Percentiles rank a stretch among this genome's conserved stretches.
Evolutionary conservation across 2,329 filamentous ascomycete species (phyloP).

Genomic region (Diaporthe citriasiana): DNA sequence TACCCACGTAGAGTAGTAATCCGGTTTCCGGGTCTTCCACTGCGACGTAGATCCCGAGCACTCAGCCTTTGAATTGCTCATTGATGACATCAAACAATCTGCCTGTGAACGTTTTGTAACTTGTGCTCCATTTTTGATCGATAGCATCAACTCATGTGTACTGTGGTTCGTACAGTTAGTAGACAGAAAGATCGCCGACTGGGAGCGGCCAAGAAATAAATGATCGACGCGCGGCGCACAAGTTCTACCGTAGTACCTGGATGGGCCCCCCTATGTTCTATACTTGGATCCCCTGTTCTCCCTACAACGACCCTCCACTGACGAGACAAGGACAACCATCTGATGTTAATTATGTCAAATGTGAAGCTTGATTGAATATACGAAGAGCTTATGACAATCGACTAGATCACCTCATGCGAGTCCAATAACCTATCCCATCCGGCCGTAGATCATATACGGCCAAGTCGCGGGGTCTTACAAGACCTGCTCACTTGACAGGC

Average conservation of each 20-base stretch:
- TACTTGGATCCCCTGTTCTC: slow-evolving; percentile 23
- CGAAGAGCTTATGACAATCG: neutral
- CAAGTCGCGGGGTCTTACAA: neutral
- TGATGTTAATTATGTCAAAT: neutral
- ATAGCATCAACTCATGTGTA: neutral
- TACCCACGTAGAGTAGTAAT: neutral
- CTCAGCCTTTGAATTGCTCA: neutral
- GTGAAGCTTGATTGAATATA: slow-evolving; percentile 26
- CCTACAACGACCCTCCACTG: neutral
- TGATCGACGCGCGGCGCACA: slow-evolving; percentile 17
- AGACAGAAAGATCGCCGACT: neutral
- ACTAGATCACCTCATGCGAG: neutral
- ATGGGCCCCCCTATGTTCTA: neutral
- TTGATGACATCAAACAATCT: neutral
- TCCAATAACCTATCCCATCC: neutral
- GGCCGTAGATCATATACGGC: too few relatives aligned
- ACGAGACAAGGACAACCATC: slow-evolving; percentile 6
- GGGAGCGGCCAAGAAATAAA: slow-evolving; percentile 19
- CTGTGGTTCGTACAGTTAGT: neutral
- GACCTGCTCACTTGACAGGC: neutral
- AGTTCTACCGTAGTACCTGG: neutral
- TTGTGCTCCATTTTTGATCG: neutral
- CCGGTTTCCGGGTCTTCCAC: neutral
- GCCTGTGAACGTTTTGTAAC: neutral
- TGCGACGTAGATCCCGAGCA: neutral